These are phyloP conservation scores for Kickxella alabastrina DNA, from an alignment of 192 early-diverging fungal genomes.

Conservation along the genomic window DNA sequence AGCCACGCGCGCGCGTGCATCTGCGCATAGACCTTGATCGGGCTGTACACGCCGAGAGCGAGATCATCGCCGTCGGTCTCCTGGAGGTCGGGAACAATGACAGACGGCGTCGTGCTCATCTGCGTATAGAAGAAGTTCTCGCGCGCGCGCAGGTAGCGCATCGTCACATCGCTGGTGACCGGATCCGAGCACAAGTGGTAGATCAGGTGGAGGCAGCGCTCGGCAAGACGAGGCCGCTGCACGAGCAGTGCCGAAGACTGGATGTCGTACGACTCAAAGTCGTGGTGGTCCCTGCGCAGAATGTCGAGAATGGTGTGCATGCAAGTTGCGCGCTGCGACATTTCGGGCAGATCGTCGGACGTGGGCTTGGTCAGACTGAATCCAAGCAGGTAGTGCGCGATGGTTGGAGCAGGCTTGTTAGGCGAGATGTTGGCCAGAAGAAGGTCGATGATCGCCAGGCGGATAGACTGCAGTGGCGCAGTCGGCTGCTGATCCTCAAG, in stretches of 20 bases:
- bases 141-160: slow-evolving; percentile 74
- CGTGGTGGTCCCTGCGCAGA: slow-evolving; percentile 50
- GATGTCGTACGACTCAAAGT: slow-evolving; percentile 17
- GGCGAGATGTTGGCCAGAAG: slow-evolving; percentile 69
- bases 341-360: slow-evolving; percentile 38
- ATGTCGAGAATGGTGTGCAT: slow-evolving; percentile 65
- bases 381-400: slow-evolving; percentile 90
- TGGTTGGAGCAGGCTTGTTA: slow-evolving; percentile 58
- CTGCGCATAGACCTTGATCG: slow-evolving; percentile 44
- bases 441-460: slow-evolving; percentile 80
- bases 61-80: slow-evolving; percentile 6
- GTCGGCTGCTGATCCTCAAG: slow-evolving; percentile 27
- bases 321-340: slow-evolving; percentile 50
- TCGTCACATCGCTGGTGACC: slow-evolving; percentile 62
- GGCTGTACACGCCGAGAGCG: slow-evolving; percentile 10
- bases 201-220: slow-evolving; percentile 85
- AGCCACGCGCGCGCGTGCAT: slow-evolving; percentile 89
- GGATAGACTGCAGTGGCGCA: slow-evolving; percentile 58
- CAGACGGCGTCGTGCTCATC: slow-evolving; percentile 38
- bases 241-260: slow-evolving; percentile 50
- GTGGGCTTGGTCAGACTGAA: slow-evolving; percentile 56
- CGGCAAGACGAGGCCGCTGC: slow-evolving; percentile 73
- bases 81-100: slow-evolving; percentile 23
- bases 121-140: slow-evolving; percentile 76
- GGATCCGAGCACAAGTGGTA: slow-evolving; percentile 74